These are phyloP conservation scores for Peniophora sp. DNA, from an alignment of 1,284 basidiomycete genomes.

Conservation along the genomic window DNA sequence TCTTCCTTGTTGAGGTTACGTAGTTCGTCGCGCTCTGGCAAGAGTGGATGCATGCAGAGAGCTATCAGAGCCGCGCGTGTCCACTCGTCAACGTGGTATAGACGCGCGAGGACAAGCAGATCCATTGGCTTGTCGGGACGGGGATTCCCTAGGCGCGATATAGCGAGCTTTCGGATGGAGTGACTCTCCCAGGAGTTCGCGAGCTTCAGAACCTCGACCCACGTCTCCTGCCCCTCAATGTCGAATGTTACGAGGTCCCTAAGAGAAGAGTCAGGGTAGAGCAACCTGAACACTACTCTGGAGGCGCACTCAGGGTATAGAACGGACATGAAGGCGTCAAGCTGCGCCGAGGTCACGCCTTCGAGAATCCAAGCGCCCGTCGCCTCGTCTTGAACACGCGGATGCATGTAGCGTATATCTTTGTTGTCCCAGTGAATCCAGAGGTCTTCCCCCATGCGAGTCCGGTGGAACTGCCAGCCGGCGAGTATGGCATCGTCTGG, in stretches of 20 bases:
- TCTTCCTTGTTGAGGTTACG: too few species aligned
- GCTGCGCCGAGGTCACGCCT: neutral
- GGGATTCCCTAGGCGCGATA: neutral
- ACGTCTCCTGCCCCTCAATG: neutral
- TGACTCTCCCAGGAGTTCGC: neutral
- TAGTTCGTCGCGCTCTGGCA: too few species aligned
- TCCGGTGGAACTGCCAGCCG: neutral
- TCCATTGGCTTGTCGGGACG: neutral
- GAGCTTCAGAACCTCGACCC: neutral
- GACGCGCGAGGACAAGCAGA: neutral
- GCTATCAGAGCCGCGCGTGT: neutral
- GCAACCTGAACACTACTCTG: too few species aligned
- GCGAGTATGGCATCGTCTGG: constrained; percentile 18
- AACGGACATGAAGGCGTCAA: neutral
- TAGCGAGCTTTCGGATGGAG: neutral
- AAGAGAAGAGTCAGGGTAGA: neutral
- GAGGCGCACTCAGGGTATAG: neutral
- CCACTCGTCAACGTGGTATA: neutral
- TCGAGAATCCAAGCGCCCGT: neutral
- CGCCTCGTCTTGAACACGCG: too few species aligned
- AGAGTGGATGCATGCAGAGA: neutral
- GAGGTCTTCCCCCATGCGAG: neutral
- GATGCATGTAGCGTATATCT: too few species aligned
- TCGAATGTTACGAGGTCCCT: neutral
- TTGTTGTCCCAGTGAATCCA: neutral